Conservation (phyloP, 176 grass and related monocot species). For the Aechmea fasciata region DNA sequence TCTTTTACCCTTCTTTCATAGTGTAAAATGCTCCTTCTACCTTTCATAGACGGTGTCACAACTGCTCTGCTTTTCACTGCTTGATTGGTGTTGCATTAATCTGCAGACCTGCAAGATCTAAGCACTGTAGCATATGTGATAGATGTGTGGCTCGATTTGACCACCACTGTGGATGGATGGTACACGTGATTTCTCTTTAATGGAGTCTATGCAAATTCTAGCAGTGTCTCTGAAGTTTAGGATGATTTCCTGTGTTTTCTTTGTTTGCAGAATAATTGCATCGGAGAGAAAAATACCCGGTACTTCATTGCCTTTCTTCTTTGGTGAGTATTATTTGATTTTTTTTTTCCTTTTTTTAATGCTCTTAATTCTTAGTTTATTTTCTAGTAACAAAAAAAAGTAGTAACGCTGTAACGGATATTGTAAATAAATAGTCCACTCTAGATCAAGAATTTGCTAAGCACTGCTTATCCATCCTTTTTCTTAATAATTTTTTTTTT, state of each 20-base stretch:
- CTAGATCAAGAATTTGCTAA: no score
- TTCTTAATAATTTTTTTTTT: no score
- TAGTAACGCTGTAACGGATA: no score
- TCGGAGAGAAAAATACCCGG: slow-evolving; percentile 94
- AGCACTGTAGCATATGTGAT: slow-evolving; percentile 96
- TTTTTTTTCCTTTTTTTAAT: slow-evolving; percentile 5
- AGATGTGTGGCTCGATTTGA: slow-evolving; percentile 96
- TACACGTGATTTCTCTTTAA: slow-evolving; percentile 14
- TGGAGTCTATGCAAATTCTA: neutral
- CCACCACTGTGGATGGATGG: slow-evolving; percentile 99
- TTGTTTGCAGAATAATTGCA: slow-evolving; percentile 89
- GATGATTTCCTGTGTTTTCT: slow-evolving; percentile 25
- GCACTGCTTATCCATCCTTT: no score
- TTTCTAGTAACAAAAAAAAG: neutral
- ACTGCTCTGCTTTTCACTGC: neutral
- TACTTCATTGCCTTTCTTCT: slow-evolving; percentile 95
- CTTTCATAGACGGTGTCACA: neutral
- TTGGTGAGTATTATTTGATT: slow-evolving; percentile 53
- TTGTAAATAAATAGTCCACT: no score
- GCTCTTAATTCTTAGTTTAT: neutral
- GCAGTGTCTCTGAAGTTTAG: neutral
- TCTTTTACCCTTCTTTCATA: no score
- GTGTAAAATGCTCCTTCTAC: neutral
- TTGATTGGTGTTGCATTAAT: slow-evolving; percentile 24
- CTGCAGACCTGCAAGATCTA: slow-evolving; percentile 89